Percentiles rank a stretch among this genome's conserved stretches.
phyloP scores from a whole-genome alignment of 257 asterid species.

The Solanum pinnatisectum region DNA sequence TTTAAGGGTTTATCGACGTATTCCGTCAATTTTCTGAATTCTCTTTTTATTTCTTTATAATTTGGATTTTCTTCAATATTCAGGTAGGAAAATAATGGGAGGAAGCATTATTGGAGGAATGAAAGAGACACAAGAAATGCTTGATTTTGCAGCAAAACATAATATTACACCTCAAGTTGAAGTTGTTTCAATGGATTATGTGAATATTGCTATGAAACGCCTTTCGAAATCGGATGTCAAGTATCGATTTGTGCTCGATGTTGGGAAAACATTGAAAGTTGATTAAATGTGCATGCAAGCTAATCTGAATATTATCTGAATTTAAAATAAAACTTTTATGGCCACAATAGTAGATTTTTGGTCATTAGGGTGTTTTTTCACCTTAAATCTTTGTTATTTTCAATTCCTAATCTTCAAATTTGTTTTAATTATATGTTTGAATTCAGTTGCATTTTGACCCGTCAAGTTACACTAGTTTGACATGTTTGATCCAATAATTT shows the following conservation, averaged over 20 bases:
- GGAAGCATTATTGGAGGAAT: constrained; percentile 33
- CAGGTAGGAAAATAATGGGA: constrained; percentile 20
- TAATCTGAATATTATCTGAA: background rate
- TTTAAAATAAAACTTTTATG: background rate
- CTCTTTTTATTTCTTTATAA: background rate
- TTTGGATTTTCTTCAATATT: background rate
- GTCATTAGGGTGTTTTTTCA: background rate
- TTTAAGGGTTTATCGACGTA: background rate
- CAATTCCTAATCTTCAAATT: background rate
- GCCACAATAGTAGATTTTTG: background rate
- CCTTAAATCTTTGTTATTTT: background rate
- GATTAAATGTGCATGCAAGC: background rate
- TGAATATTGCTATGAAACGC: constrained; percentile 6
- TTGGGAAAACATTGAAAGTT: background rate
- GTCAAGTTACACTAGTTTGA: background rate
- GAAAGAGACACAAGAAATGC: constrained; percentile 38
- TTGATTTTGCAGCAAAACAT: constrained; percentile 29
- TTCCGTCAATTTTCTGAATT: background rate
- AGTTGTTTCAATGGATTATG: background rate
- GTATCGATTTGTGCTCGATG: constrained; percentile 13
- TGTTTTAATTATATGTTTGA: background rate
- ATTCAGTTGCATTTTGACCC: background rate
- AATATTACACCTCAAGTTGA: constrained; percentile 4
- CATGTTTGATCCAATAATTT: background rate
- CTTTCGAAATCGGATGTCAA: constrained; percentile 10